Percentiles rank a stretch among this genome's conserved stretches.
Conservation (phyloP, 805 yeast species). For the Wickerhamiella spandovensis region DNA sequence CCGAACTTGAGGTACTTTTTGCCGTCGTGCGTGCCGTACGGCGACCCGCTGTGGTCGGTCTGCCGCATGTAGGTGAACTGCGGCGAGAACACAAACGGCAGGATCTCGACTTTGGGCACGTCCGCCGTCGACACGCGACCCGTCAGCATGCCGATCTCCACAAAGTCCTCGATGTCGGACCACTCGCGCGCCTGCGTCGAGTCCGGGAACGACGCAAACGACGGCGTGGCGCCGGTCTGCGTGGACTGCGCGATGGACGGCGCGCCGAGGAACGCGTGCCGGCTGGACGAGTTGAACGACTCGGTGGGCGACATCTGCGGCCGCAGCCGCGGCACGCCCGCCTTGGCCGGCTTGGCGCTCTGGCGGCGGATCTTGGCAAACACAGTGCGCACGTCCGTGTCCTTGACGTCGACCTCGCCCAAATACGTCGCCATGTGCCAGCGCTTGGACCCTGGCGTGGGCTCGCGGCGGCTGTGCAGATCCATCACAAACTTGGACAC, state of each 20-base stretch:
- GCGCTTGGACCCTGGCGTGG: conserved; percentile 28
- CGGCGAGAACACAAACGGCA: conserved; percentile 57
- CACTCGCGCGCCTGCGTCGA: conserved; percentile 28
- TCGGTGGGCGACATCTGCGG: neutral
- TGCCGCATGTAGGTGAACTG: conserved; percentile 56
- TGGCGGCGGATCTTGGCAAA: conserved; percentile 30
- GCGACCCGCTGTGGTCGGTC: conserved; percentile 35
- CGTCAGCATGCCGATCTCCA: conserved; percentile 41
- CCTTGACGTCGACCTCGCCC: conserved; percentile 57
- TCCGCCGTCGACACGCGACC: conserved; percentile 10
- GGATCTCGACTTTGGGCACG: conserved; percentile 32
- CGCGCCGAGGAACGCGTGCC: neutral
- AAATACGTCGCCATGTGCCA: conserved; percentile 42
- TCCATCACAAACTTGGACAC: conserved; percentile 46
- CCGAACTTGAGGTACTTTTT: conserved; percentile 34
- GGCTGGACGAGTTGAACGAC: neutral
- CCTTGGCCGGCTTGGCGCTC: neutral
- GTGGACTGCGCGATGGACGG: neutral
- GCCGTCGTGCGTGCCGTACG: conserved; percentile 19
- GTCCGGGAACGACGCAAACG: neutral
- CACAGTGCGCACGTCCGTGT: conserved; percentile 56
- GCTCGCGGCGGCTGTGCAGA: conserved; percentile 44
- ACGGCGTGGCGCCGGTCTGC: neutral
- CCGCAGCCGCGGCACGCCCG: neutral
- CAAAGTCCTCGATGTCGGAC: conserved; percentile 65